Evolutionary conservation across 495 filamentous ascomycete species (phyloP).

Genomic region (Tricharina praecox): DNA sequence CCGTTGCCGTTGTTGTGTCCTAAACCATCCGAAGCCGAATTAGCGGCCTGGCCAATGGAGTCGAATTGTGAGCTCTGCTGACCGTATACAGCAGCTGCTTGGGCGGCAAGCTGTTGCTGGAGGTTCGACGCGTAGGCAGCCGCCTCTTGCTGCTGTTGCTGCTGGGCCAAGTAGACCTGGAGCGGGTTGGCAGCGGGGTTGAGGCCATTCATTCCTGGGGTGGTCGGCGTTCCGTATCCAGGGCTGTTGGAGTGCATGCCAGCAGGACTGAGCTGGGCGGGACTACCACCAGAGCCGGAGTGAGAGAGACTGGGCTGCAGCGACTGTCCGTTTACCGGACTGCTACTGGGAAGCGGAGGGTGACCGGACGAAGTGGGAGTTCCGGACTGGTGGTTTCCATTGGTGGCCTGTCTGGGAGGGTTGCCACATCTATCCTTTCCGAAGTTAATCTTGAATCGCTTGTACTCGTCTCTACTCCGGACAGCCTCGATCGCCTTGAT

Average conservation of each 20-base stretch:
- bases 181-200: constrained; percentile 68
- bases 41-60: constrained; percentile 16
- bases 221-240: constrained; percentile 23
- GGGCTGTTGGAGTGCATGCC: constrained; percentile 28
- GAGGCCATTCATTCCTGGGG: constrained; percentile 42
- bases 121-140: constrained; percentile 32
- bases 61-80: constrained; percentile 24
- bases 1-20: constrained; percentile 20
- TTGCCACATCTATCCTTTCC: constrained; percentile 97
- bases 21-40: constrained; percentile 8
- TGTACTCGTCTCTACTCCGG: constrained; percentile 85
- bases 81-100: constrained; percentile 40
- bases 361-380: constrained; percentile 39
- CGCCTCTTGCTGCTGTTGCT: constrained; percentile 48
- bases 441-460: constrained; percentile 98
- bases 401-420: constrained; percentile 68
- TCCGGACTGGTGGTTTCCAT: constrained; percentile 33
- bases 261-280: constrained; percentile 32
- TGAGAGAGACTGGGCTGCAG: constrained; percentile 32
- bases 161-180: constrained; percentile 64
- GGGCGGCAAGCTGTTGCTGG: constrained; percentile 44
- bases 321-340: constrained; percentile 32
- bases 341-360: constrained; percentile 42
- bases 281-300: constrained; percentile 50
- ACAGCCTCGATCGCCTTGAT: constrained; percentile 98